Conservation (phyloP, 1,284 basidiomycete species). For the Phylloboletellus chloephorus region DNA sequence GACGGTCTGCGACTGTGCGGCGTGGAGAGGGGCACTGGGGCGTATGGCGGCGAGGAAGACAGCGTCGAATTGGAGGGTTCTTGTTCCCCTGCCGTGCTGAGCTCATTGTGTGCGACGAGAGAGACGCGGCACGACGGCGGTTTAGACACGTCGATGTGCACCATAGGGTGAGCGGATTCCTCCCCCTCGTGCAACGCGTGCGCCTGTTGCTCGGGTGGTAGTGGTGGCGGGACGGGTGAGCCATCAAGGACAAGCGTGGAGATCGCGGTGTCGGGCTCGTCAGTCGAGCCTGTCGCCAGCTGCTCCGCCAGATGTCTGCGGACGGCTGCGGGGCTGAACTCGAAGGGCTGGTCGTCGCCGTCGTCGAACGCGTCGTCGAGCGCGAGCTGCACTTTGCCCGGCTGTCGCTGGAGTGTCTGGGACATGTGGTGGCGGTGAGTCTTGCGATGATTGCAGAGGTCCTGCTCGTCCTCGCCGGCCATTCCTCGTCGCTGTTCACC, state of each 20-base stretch:
- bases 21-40: slow-evolving; percentile 2
- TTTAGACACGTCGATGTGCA: slow-evolving; percentile 44
- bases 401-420: slow-evolving; percentile 20
- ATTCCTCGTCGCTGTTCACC: slow-evolving; percentile 76
- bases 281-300: slow-evolving; percentile 31
- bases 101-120: slow-evolving; percentile 6
- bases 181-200: slow-evolving; percentile 14
- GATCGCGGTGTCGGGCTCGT: slow-evolving; percentile 46
- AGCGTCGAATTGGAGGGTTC: slow-evolving; percentile 7
- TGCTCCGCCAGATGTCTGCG: slow-evolving; percentile 55
- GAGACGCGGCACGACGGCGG: slow-evolving; percentile 27
- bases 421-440: slow-evolving; percentile 16
- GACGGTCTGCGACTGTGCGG: slow-evolving; percentile 38
- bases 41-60: slow-evolving; percentile 14
- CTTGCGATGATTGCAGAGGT: slow-evolving; percentile 75
- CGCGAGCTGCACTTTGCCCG: slow-evolving; percentile 35
- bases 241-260: slow-evolving; percentile 53
- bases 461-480: slow-evolving; percentile 76
- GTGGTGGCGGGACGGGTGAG: slow-evolving; percentile 19
- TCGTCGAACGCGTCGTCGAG: slow-evolving; percentile 68
- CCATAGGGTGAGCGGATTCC: slow-evolving; percentile 36
- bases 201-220: background rate
- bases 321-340: slow-evolving; percentile 54
- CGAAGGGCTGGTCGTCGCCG: slow-evolving; percentile 42
- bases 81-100: background rate